Evolutionary conservation across 176 grass and related monocot genomes (phyloP), one percentile per base, ranked within the genome.

Genomic region (Thinopyrum elongatum): DNA sequence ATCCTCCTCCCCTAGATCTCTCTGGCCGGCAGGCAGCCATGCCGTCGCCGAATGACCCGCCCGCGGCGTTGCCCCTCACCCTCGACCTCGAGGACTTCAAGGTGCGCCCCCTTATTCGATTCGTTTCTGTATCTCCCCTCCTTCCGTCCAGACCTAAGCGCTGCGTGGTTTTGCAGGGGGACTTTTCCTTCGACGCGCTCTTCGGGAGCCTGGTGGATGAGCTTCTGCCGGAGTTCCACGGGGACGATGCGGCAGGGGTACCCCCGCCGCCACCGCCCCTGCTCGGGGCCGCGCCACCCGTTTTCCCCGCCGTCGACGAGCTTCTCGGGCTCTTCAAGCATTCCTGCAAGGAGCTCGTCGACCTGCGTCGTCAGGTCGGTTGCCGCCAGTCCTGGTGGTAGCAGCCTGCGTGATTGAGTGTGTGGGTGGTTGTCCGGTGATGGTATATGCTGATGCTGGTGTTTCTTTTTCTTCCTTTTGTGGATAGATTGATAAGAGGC

Each of bases 21-120:
- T 86, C 57, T 25, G 44, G 26, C 84, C 85, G 28, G 61, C 78
- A 58, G 80, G 77, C 57, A 10, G 65, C 73, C 82, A 93, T 93
- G 92, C 82, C 84, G n/a, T 83, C 84, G 22, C 34, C 79, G 16
- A 53, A 73, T 49, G 79, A 88, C 47, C 58, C 89, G 63, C 84
- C 92, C 31, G 79, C 89, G 23, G 85, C 94, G 9, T 92, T 96
- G 62, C 97, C 97, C 31, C 94, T 99, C 72, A 94, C 88, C 74
- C 90, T 99, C 27, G 92, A 99, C 70, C 82, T 99, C 63, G 97
- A 99, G 63, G 97, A 99, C 84, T 99, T 99, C 92, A 99, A 99
- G 94, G 96, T 94, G 31, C 71, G 26, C 12, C 25, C 65, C 27
- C 39, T 51, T 42, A 42, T 51, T 22, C 71, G 28, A 31, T 34